phyloP scores from a whole-genome alignment of 2,329 filamentous ascomycete species.

The Clonostachys byssicola region DNA sequence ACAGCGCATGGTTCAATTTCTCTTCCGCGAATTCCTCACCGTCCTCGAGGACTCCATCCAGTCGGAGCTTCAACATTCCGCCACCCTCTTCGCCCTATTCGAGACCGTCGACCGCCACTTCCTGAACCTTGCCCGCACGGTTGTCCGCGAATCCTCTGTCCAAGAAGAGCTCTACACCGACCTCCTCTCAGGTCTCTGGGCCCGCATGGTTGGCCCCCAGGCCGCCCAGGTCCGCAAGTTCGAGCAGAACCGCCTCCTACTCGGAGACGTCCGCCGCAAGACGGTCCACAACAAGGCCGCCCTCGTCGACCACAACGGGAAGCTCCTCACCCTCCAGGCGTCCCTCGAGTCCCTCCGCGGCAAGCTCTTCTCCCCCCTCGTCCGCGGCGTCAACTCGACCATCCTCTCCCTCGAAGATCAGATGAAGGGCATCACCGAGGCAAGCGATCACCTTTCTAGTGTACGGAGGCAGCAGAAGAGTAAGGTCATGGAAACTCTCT shows the following conservation, averaged over 20 bases:
- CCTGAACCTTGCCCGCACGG: conserved; percentile 78
- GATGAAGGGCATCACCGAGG: conserved; percentile 76
- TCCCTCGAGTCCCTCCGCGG: conserved; percentile 80
- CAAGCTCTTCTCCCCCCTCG: conserved; percentile 80
- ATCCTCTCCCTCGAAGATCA: conserved; percentile 79
- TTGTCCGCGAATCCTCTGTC: conserved; percentile 75
- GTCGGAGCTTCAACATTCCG: conserved; percentile 75
- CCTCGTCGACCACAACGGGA: conserved; percentile 81
- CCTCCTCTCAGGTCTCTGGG: conserved; percentile 81
- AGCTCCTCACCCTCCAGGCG: conserved; percentile 77
- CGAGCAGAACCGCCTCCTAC: conserved; percentile 80
- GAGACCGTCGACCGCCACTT: conserved; percentile 89
- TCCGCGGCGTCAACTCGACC: conserved; percentile 64
- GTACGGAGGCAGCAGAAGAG: conserved; percentile 78
- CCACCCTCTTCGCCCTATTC: conserved; percentile 83
- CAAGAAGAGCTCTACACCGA: conserved; percentile 81
- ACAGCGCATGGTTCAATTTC: conserved; percentile 74
- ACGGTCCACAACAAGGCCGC: conserved; percentile 86
- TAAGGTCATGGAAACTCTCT: conserved; percentile 77
- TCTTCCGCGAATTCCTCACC: conserved; percentile 77
- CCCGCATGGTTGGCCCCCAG: conserved; percentile 74
- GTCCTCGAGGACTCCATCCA: conserved; percentile 88
- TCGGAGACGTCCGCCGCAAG: conserved; percentile 73
- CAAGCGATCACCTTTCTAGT: conserved; percentile 71
- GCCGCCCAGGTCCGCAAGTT: conserved; percentile 78